Evolutionary conservation across 345 rosid genomes (phyloP).

Genomic region (Conringia planisiliqua): DNA sequence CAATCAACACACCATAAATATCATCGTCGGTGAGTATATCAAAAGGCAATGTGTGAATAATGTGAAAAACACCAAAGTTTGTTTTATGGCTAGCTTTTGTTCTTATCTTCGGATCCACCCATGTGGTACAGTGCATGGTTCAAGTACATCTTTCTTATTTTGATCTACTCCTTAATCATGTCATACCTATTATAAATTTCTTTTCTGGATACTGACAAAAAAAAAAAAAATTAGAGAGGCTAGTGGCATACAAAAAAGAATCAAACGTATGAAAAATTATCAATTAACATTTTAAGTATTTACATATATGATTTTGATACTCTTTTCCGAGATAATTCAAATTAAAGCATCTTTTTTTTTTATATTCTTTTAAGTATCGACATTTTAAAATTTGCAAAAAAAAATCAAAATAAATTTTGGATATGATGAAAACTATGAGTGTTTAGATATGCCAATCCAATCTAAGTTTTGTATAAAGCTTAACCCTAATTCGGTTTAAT

Average conservation of each 20-base stretch:
- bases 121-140: slow-evolving; percentile 18
- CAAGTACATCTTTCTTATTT: not conserved
- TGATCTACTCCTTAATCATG: not conserved
- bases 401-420: not conserved
- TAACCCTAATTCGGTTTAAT: not conserved
- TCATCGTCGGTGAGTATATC: slow-evolving; percentile 22
- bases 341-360: not conserved
- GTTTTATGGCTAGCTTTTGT: slow-evolving; percentile 24
- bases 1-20: slow-evolving; percentile 8
- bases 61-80: slow-evolving; percentile 19
- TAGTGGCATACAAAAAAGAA: not conserved
- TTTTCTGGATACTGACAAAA: not conserved
- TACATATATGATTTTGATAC: not conserved
- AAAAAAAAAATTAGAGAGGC: not conserved
- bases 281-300: not conserved
- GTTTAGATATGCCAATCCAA: not conserved
- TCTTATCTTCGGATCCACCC: slow-evolving; percentile 14
- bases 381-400: not conserved
- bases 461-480: not conserved
- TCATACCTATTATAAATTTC: not conserved
- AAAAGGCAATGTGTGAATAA: slow-evolving; percentile 16
- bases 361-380: not conserved
- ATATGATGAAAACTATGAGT: not conserved
- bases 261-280: not conserved
- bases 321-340: not conserved